These are phyloP conservation scores for Coffea canephora DNA, from an alignment of 257 asterid genomes.

Conservation along the genomic window DNA sequence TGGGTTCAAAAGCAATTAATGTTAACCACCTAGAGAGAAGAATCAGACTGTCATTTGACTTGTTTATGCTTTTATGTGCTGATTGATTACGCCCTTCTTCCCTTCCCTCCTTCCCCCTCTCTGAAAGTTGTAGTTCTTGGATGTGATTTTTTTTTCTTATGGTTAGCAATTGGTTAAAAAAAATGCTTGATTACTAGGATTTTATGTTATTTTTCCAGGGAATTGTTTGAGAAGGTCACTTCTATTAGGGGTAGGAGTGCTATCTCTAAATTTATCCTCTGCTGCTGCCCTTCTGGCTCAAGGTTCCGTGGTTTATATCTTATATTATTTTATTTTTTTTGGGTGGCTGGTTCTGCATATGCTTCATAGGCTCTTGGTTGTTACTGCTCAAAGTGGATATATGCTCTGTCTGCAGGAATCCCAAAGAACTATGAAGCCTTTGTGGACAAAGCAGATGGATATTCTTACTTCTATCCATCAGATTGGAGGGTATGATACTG, in stretches of 20 bases:
- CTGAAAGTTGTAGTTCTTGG: too few species aligned
- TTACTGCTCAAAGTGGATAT: neutral
- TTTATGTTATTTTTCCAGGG: slow-evolving; percentile 23
- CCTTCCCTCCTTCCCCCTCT: too few species aligned
- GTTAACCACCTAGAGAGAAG: neutral
- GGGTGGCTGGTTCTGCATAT: neutral
- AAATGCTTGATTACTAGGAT: too few species aligned
- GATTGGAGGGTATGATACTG: slow-evolving; percentile 70
- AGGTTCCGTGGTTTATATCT: slow-evolving; percentile 38
- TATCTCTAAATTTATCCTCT: slow-evolving; percentile 39
- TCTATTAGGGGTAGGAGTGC: slow-evolving; percentile 57
- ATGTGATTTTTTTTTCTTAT: too few species aligned
- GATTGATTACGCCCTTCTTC: too few species aligned
- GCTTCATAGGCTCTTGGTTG: neutral
- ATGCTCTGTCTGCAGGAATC: slow-evolving; percentile 32
- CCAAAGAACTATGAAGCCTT: slow-evolving; percentile 54
- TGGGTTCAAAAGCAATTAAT: too few species aligned
- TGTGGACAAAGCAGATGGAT: slow-evolving; percentile 79
- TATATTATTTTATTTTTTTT: neutral
- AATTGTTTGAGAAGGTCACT: slow-evolving; percentile 51
- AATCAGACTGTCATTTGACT: too few species aligned
- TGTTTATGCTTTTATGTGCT: too few species aligned
- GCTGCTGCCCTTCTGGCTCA: slow-evolving; percentile 59
- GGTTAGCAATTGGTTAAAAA: neutral
- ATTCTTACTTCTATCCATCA: slow-evolving; percentile 82